A percentile compares a stretch with the other conserved stretches of the same genome.
Evolutionary conservation across 1,284 basidiomycete species (phyloP).

Genomic region (Fistulinella staudtii): DNA sequence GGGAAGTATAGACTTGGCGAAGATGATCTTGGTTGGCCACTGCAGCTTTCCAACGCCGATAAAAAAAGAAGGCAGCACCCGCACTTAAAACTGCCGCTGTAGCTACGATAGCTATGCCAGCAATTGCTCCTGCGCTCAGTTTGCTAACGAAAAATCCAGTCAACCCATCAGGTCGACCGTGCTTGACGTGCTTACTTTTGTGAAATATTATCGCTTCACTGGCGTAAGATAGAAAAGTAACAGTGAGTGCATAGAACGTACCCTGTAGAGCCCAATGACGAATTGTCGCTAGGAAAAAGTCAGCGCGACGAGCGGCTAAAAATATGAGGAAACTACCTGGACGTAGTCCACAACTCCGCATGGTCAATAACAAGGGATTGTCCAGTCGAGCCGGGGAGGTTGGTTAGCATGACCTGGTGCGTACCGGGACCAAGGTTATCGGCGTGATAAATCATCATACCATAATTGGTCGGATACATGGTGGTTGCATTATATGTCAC

Average conservation of each 20-base stretch:
- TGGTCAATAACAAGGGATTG: constrained; percentile 26
- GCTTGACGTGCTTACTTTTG: constrained; percentile 14
- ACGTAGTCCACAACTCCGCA: constrained; percentile 20
- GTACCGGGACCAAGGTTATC: constrained; percentile 33
- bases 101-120: constrained; percentile 21
- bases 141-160: constrained; percentile 10
- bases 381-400: constrained; percentile 18
- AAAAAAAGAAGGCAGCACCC: constrained; percentile 24
- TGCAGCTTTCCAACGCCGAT: constrained; percentile 28
- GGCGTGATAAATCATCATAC: constrained; percentile 27
- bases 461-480: constrained; percentile 22
- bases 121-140: constrained; percentile 27
- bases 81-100: constrained; percentile 15
- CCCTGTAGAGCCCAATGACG: background rate
- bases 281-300: constrained; percentile 4
- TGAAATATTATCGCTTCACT: too few relatives aligned
- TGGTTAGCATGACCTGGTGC: constrained; percentile 27
- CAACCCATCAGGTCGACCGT: background rate
- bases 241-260: background rate
- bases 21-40: constrained; percentile 12
- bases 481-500: constrained; percentile 26
- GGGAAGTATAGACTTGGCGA: constrained; percentile 13
- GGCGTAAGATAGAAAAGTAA: constrained; percentile 1
- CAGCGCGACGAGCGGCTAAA: background rate
- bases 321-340: constrained; percentile 3